phyloP scores from a whole-genome alignment of 148 eudicot species.

The Diospyros lotus region DNA sequence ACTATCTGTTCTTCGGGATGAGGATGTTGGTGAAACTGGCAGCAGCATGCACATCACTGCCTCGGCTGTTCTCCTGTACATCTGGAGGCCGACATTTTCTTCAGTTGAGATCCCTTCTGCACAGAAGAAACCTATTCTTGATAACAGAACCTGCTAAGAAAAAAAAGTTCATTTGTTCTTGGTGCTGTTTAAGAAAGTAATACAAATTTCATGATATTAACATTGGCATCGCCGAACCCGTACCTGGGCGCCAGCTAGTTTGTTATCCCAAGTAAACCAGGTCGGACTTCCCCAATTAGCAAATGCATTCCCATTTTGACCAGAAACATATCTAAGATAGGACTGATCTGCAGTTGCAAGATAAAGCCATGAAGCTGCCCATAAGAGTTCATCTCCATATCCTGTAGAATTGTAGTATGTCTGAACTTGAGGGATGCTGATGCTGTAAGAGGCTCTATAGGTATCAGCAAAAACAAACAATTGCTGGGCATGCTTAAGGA shows the following conservation, averaged over 20 bases:
- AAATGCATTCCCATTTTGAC: conserved; percentile 42
- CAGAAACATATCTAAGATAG: conserved; percentile 49
- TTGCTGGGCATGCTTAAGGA: conserved; percentile 56
- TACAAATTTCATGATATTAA: too few relatives aligned
- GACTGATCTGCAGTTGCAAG: conserved; percentile 63
- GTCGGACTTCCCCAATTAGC: conserved; percentile 60
- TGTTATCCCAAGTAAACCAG: conserved; percentile 89
- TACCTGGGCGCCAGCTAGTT: conserved; percentile 79
- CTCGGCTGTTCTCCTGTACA: conserved; percentile 61
- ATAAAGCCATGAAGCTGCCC: conserved; percentile 90
- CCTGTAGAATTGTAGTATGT: conserved; percentile 65
- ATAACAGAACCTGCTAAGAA: conserved; percentile 54
- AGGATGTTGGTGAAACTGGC: conserved; percentile 62
- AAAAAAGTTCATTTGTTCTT: not conserved
- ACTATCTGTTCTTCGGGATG: conserved; percentile 60
- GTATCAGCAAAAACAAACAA: conserved; percentile 64
- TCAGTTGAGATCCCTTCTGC: conserved; percentile 44
- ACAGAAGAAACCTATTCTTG: conserved; percentile 64
- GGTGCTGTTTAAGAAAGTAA: too few relatives aligned
- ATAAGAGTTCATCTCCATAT: conserved; percentile 74
- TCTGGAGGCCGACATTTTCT: conserved; percentile 40
- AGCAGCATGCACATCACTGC: conserved; percentile 62
- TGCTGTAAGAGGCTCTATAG: conserved; percentile 56
- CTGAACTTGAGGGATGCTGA: conserved; percentile 58
- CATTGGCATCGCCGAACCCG: too few relatives aligned